These are phyloP conservation scores for Vitis hybrid DNA, from an alignment of 177 flowering plant species.

Conservation along the genomic window DNA sequence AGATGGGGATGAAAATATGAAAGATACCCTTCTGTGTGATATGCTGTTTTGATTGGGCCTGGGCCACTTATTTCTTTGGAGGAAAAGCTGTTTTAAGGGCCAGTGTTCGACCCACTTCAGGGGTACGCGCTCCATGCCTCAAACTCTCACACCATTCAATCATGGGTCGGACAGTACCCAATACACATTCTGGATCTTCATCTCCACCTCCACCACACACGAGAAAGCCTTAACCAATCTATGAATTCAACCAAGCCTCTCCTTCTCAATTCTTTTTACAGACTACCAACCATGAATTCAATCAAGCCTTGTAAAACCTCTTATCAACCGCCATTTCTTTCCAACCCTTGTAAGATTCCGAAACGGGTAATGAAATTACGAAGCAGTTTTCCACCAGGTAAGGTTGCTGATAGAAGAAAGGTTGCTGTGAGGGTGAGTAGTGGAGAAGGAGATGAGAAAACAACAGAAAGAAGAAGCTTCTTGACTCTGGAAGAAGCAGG, in stretches of 20 bases:
- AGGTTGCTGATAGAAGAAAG: conserved; percentile 11
- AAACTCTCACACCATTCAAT: too few species aligned
- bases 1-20: too few species aligned
- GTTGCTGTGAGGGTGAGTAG: conserved; percentile 29
- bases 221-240: background rate
- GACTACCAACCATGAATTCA: conserved; percentile 19
- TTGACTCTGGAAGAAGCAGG: conserved; percentile 84
- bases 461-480: conserved; percentile 44
- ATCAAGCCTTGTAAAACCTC: conserved; percentile 15
- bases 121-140: too few species aligned
- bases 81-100: too few species aligned
- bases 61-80: too few species aligned
- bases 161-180: too few species aligned
- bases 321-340: conserved; percentile 17
- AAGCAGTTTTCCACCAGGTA: conserved; percentile 11
- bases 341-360: conserved; percentile 14
- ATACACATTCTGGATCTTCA: conserved; percentile 8
- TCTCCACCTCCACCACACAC: conserved; percentile 20
- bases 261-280: conserved; percentile 6
- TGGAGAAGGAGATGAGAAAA: conserved; percentile 28
- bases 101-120: too few species aligned
- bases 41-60: too few species aligned
- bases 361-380: conserved; percentile 6
- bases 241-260: background rate
- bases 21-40: too few species aligned